Conservation (phyloP, 1,284 basidiomycete genomes). For the Heterobasidion parviporum region DNA sequence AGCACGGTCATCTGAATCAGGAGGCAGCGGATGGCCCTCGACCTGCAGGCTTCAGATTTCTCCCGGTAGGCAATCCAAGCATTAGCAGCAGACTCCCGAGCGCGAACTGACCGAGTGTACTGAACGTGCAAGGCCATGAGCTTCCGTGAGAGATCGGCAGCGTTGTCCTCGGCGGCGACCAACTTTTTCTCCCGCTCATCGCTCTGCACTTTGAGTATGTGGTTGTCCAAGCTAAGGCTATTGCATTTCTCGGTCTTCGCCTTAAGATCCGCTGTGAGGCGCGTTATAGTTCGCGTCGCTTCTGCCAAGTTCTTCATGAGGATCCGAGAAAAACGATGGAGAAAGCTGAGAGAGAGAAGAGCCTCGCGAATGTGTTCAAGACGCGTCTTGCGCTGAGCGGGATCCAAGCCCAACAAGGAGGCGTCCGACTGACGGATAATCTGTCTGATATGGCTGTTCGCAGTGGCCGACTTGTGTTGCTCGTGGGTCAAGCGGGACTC, state of each 20-base stretch:
- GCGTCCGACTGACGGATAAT: neutral
- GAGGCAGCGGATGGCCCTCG: neutral
- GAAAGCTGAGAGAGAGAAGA: neutral
- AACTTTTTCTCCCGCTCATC: neutral
- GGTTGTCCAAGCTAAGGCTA: constrained; percentile 1
- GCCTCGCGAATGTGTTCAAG: neutral
- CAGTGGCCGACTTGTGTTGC: neutral
- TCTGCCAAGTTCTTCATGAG: neutral
- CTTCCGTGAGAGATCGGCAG: neutral
- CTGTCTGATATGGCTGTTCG: neutral
- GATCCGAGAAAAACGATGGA: neutral
- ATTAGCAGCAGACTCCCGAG: constrained; percentile 1
- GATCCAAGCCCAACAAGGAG: neutral
- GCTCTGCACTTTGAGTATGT: neutral
- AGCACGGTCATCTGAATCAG: neutral
- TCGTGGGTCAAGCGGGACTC: constrained; percentile 2
- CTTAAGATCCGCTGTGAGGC: neutral
- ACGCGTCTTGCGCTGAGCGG: neutral
- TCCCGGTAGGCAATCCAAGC: constrained; percentile 3
- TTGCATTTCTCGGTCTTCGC: neutral
- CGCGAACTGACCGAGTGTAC: neutral
- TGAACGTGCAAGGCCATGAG: neutral
- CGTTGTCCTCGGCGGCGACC: neutral
- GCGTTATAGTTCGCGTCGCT: neutral
- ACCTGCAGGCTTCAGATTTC: neutral